These are phyloP conservation scores for Neonectria neomacrospora DNA, from an alignment of 2,329 filamentous ascomycete genomes.

Conservation along the genomic window DNA sequence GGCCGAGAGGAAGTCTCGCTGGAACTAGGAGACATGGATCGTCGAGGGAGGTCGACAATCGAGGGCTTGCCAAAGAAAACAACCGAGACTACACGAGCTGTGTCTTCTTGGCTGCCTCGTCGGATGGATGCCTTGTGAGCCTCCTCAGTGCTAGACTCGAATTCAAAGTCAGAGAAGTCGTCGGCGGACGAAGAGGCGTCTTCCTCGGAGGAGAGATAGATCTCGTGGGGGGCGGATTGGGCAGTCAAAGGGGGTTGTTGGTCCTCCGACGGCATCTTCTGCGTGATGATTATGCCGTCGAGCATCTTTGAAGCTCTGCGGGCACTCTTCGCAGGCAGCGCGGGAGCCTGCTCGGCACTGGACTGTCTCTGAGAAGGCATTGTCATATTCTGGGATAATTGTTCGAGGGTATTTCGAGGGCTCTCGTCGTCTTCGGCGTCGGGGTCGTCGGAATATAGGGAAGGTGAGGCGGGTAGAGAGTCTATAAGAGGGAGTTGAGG, in stretches of 20 bases:
- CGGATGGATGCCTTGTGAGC: constrained; percentile 41
- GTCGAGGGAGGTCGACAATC: constrained; percentile 62
- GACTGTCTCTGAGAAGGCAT: constrained; percentile 42
- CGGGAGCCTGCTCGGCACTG: constrained; percentile 50
- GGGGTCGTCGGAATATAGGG: constrained; percentile 42
- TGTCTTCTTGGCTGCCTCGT: constrained; percentile 62
- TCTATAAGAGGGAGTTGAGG: constrained; percentile 41
- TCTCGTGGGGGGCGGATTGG: constrained; percentile 63
- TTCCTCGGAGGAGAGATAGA: constrained; percentile 74
- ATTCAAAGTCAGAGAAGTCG: constrained; percentile 67
- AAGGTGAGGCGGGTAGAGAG: constrained; percentile 41
- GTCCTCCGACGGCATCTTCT: constrained; percentile 47
- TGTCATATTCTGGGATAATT: constrained; percentile 43
- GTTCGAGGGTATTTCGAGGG: constrained; percentile 31
- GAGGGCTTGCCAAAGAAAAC: constrained; percentile 69
- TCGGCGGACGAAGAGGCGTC: constrained; percentile 72
- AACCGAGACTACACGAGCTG: constrained; percentile 68
- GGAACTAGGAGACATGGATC: constrained; percentile 57
- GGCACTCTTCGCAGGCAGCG: constrained; percentile 62
- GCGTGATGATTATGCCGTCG: constrained; percentile 44
- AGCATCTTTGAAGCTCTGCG: constrained; percentile 59
- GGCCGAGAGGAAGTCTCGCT: constrained; percentile 39
- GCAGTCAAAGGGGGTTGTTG: constrained; percentile 47
- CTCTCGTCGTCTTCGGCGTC: constrained; percentile 35
- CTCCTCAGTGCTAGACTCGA: constrained; percentile 57